Evolutionary conservation across 2,329 filamentous ascomycete genomes (phyloP).

Genomic region (Magnaporthiopsis incrustans): DNA sequence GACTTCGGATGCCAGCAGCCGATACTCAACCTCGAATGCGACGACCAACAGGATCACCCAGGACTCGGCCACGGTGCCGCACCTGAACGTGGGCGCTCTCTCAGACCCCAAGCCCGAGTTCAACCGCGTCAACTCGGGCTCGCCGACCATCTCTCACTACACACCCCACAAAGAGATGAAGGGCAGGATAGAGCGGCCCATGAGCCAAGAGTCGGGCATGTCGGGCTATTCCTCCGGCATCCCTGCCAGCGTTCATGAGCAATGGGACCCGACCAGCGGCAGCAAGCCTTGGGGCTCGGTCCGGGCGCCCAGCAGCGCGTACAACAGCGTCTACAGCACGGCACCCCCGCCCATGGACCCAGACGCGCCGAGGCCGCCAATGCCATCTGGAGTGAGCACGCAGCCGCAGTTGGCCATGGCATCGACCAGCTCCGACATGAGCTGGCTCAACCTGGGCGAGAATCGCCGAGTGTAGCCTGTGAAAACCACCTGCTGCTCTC

Average conservation of each 20-base stretch:
- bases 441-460: slow-evolving; percentile 67
- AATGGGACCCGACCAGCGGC: slow-evolving; percentile 40
- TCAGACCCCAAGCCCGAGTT: slow-evolving; percentile 51
- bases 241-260: slow-evolving; percentile 53
- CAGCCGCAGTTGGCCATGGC: slow-evolving; percentile 44
- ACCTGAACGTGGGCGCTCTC: slow-evolving; percentile 47
- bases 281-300: slow-evolving; percentile 40
- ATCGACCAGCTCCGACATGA: slow-evolving; percentile 58
- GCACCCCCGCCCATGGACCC: slow-evolving; percentile 24
- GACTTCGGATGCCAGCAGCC: slow-evolving; percentile 47
- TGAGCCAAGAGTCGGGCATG: slow-evolving; percentile 37
- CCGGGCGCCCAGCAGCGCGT: slow-evolving; percentile 42
- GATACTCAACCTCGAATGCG: slow-evolving; percentile 36
- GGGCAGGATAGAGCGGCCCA: slow-evolving; percentile 51
- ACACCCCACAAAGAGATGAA: slow-evolving; percentile 46
- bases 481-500: not conserved
- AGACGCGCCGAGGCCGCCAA: slow-evolving; percentile 18
- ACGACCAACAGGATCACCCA: slow-evolving; percentile 42
- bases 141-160: slow-evolving; percentile 59
- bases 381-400: slow-evolving; percentile 31
- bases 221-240: slow-evolving; percentile 57
- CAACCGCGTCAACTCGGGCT: slow-evolving; percentile 59
- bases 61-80: slow-evolving; percentile 62
- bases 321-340: slow-evolving; percentile 36
- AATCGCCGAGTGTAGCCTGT: not conserved